phyloP scores from a whole-genome alignment of 352 stramenopile genomes.

The Phytopythium boreale region DNA sequence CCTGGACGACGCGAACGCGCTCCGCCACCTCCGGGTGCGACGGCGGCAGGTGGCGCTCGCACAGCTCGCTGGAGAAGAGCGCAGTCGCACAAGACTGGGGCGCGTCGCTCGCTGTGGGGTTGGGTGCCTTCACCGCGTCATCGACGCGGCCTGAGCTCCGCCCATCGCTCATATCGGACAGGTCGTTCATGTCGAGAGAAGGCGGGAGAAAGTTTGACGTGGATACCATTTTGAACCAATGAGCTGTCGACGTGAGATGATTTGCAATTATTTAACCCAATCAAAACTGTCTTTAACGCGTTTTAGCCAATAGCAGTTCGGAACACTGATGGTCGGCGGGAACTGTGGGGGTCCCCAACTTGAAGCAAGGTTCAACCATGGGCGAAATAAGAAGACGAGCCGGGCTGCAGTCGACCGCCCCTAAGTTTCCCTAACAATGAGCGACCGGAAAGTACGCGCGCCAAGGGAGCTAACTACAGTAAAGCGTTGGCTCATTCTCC shows the following conservation, averaged over 20 bases:
- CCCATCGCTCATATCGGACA: background rate
- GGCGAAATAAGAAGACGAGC: no score
- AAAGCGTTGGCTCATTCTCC: background rate
- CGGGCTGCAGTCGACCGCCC: no score
- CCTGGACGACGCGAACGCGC: slow-evolving; percentile 25
- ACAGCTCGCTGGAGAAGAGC: slow-evolving; percentile 27
- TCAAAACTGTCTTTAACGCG: background rate
- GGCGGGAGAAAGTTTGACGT: background rate
- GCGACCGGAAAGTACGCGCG: background rate
- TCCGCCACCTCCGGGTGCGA: slow-evolving; percentile 26
- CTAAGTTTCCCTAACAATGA: no score
- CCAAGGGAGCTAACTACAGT: background rate
- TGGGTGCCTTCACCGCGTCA: background rate
- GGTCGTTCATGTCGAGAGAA: background rate
- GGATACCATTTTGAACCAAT: background rate
- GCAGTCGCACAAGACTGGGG: background rate
- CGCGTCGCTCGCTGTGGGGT: background rate
- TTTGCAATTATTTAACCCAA: background rate
- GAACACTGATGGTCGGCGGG: no score
- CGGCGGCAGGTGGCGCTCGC: slow-evolving; percentile 22
- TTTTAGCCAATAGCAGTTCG: background rate
- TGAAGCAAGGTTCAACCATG: slow-evolving; percentile 1
- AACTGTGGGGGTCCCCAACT: no score
- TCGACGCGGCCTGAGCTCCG: background rate
- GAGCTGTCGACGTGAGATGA: background rate